These are phyloP conservation scores for Bertia moriformis DNA, from an alignment of 2,329 filamentous ascomycete species.

Conservation along the genomic window DNA sequence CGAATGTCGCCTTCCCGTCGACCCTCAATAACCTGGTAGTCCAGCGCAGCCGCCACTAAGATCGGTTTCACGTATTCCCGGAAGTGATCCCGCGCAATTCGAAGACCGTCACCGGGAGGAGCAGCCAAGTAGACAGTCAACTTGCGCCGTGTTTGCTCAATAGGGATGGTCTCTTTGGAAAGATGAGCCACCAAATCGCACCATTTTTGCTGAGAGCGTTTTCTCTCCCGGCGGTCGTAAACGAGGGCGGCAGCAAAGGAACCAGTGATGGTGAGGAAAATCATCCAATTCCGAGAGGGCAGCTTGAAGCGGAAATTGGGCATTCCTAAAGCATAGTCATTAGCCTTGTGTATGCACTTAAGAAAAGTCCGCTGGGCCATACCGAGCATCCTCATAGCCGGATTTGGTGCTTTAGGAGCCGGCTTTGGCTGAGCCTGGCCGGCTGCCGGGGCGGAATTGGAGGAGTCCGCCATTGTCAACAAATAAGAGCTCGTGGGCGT, in stretches of 20 bases:
- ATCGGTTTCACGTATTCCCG: conserved; percentile 62
- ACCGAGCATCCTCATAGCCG: conserved; percentile 42
- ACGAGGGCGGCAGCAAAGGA: conserved; percentile 51
- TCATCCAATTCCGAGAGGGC: conserved; percentile 63
- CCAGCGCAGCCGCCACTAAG: conserved; percentile 53
- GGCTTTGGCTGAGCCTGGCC: not conserved
- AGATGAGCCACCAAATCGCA: conserved; percentile 53
- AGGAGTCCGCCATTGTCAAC: not conserved
- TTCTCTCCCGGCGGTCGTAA: conserved; percentile 57
- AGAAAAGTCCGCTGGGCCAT: not conserved
- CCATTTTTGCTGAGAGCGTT: conserved; percentile 52
- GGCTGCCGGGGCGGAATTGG: not conserved
- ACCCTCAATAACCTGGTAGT: conserved; percentile 62
- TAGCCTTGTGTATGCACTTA: not conserved
- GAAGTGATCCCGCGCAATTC: conserved; percentile 55
- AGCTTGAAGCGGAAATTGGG: conserved; percentile 51
- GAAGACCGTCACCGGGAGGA: conserved; percentile 54
- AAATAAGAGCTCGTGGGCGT: too few species aligned
- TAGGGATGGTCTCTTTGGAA: conserved; percentile 40
- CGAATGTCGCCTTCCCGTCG: conserved; percentile 56
- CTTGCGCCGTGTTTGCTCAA: conserved; percentile 41
- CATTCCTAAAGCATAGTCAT: conserved; percentile 16
- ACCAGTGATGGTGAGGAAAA: conserved; percentile 53
- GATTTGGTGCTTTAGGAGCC: conserved; percentile 19
- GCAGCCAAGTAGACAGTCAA: conserved; percentile 54